Conservation (phyloP, 257 asterid genomes). For the Henckelia pumila region DNA sequence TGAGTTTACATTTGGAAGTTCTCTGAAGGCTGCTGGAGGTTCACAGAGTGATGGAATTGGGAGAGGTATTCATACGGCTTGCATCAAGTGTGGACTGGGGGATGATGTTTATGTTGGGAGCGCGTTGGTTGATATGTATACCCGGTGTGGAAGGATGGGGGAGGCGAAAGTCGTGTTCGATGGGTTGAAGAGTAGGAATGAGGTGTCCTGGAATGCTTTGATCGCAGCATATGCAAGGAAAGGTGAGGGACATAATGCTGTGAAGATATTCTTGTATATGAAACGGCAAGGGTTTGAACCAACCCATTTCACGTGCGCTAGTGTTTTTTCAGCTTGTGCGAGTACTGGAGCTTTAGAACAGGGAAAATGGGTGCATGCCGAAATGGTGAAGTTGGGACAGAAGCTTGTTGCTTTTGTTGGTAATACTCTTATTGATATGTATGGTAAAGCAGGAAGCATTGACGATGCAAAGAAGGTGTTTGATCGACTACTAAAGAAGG, state of each 20-base stretch:
- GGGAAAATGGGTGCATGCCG: constrained; percentile 77
- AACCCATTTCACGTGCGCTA: constrained; percentile 72
- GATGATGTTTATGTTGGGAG: constrained; percentile 67
- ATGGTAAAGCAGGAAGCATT: constrained; percentile 74
- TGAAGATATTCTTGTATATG: constrained; percentile 62
- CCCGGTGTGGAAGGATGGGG: constrained; percentile 51
- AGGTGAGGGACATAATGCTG: constrained; percentile 52
- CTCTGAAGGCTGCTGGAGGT: constrained; percentile 61
- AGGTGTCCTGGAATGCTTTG: constrained; percentile 80
- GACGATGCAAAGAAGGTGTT: constrained; percentile 73
- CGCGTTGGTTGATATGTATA: constrained; percentile 76
- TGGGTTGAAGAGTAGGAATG: constrained; percentile 49
- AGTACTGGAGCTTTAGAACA: constrained; percentile 72
- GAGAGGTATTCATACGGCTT: constrained; percentile 56
- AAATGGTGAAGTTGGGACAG: constrained; percentile 62
- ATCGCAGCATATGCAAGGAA: constrained; percentile 74
- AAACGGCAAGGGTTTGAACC: constrained; percentile 54
- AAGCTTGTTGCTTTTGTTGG: constrained; percentile 66
- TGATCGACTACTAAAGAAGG: constrained; percentile 47
- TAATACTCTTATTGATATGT: constrained; percentile 78
- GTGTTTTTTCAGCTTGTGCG: constrained; percentile 68
- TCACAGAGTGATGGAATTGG: constrained; percentile 43
- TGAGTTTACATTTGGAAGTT: constrained; percentile 74
- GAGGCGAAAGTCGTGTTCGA: constrained; percentile 53
- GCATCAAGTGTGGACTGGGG: constrained; percentile 54